Base-by-base conservation (phyloP, 306 rosid species). In the Inga oerstediana region DNA sequence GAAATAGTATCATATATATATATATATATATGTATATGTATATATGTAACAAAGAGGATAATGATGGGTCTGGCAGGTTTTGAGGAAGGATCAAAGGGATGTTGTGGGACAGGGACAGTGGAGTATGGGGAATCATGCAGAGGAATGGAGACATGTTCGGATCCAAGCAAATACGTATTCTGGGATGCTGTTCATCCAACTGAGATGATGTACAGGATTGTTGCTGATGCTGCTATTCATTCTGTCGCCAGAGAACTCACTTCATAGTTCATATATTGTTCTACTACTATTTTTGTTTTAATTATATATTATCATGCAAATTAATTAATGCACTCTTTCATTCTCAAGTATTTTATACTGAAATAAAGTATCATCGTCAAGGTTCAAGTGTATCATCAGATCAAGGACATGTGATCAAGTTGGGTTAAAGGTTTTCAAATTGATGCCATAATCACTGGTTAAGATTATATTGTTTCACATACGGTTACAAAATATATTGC, bases 101-200 rank as follows among this genome's bases (percentile, higher is more conserved):
- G 97, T 61, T 92, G 94, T 46, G 97, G 98, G 72, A 88, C 90
- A 11, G 98, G 98, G 59, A 67, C 84, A 44, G 24, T 83, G 62
- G 98, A 93, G 66, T 90, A 85, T 19, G 98, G 87, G 0, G 91
- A 84, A 49, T 84, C 94, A 22, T 93, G 98, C 92, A 90, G 65
- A 80, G 98, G 92, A 5, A 8, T 87, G 69, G 64, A 54, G 8
- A 90, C 90, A 2, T 93, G 96, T 79, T 37, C 34, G 11, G 87
- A 93, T 76, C 87, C 97, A 39, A n/a, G 75, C 72, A 84, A 87
- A 54, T 93, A 89, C 9, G 84, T 89, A 15, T 93, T 90, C 85
- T 93, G 98, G 98, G 98, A 93, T 75, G 94, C 94, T 27, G 92
- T 93, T 88, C 98, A 93, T 90, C 97, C 97, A 8, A 88, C 98